Conservation (phyloP, 2,329 filamentous ascomycete genomes). For the Tolypocladium guangdongense region DNA sequence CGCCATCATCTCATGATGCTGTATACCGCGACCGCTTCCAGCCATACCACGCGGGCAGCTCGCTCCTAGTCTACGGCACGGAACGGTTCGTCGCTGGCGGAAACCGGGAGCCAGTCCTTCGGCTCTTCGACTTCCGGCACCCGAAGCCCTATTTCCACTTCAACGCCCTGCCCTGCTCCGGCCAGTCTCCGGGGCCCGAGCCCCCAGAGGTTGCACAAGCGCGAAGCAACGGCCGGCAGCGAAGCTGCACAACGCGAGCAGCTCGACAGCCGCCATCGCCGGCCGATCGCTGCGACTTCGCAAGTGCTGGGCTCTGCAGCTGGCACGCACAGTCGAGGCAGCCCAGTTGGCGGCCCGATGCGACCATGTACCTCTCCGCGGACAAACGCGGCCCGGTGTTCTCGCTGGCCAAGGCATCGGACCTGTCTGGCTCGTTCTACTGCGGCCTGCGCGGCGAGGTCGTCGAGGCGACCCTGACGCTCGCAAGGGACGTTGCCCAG, state of each 20-base stretch:
- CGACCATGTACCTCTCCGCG: conserved; percentile 31
- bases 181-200: conserved; percentile 1
- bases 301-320: conserved; percentile 23
- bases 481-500: conserved; percentile 11
- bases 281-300: conserved; percentile 25
- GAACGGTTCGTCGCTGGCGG: conserved; percentile 41
- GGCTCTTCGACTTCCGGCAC: conserved; percentile 45
- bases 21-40: conserved; percentile 44
- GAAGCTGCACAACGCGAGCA: not conserved
- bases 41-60: conserved; percentile 31
- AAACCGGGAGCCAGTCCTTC: conserved; percentile 29
- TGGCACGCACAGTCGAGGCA: conserved; percentile 35
- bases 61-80: conserved; percentile 37
- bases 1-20: conserved; percentile 32
- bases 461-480: conserved; percentile 27
- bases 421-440: conserved; percentile 36
- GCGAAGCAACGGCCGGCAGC: not conserved
- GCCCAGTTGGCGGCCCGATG: conserved; percentile 38
- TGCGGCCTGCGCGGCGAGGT: conserved; percentile 37
- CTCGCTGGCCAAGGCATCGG: conserved; percentile 35
- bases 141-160: conserved; percentile 37
- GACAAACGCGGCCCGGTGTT: conserved; percentile 26
- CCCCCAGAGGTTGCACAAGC: not conserved
- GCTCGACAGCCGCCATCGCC: conserved; percentile 19
- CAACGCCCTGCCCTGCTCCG: conserved; percentile 33